Conservation (phyloP, 345 rosid species). For the Pistacia vera region DNA sequence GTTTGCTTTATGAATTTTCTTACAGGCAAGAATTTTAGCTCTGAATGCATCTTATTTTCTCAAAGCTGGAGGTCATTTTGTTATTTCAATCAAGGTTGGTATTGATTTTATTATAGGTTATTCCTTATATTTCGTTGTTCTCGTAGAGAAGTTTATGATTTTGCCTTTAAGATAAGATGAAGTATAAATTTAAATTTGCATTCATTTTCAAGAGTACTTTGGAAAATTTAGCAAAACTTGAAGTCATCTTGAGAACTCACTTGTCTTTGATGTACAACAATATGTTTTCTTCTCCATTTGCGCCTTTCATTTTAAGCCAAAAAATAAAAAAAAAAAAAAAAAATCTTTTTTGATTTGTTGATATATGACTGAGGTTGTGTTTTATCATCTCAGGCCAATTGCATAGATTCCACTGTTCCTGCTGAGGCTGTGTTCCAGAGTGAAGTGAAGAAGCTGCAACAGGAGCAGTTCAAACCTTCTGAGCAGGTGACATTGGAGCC, state of each 20-base stretch:
- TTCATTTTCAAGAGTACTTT: too few relatives aligned
- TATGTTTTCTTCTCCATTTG: too few relatives aligned
- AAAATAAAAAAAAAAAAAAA: too few relatives aligned
- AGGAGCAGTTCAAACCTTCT: slow-evolving; percentile 81
- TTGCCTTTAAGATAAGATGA: too few relatives aligned
- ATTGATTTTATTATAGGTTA: background rate
- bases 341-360: background rate
- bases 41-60: slow-evolving; percentile 82
- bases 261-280: too few relatives aligned
- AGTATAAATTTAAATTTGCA: too few relatives aligned
- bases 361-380: background rate
- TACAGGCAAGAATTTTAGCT: slow-evolving; percentile 94
- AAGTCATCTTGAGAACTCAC: too few relatives aligned
- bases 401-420: slow-evolving; percentile 87
- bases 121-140: background rate
- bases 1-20: background rate
- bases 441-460: slow-evolving; percentile 86
- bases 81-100: slow-evolving; percentile 95
- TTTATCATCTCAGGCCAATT: slow-evolving; percentile 66
- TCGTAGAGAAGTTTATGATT: background rate
- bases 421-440: slow-evolving; percentile 83
- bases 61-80: slow-evolving; percentile 96
- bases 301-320: too few relatives aligned
- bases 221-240: too few relatives aligned
- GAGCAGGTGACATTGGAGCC: slow-evolving; percentile 97